These are phyloP conservation scores for Yamagishiella unicocca DNA, from an alignment of 139 green algal genomes.

Conservation along the genomic window DNA sequence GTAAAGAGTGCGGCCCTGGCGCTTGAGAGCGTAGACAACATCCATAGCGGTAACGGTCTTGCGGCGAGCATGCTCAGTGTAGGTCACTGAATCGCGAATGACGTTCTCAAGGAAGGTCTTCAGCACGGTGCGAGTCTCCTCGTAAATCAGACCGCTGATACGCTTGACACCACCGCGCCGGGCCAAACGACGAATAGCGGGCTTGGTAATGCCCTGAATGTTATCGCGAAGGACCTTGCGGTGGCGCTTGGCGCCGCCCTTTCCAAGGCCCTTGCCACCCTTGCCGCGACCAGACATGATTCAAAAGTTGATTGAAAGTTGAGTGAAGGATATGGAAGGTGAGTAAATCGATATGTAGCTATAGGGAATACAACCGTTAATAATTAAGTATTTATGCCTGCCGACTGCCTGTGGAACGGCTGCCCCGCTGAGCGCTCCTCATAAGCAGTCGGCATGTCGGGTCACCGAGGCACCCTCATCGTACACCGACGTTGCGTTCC, in stretches of 20 bases:
- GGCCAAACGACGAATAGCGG: conserved; percentile 88
- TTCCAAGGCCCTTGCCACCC: conserved; percentile 93
- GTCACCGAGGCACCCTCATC: too few species aligned
- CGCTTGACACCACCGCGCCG: conserved; percentile 90
- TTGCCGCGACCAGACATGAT: conserved; percentile 78
- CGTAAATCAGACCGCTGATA: conserved; percentile 94
- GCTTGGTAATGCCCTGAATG: conserved; percentile 97
- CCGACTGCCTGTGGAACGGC: too few species aligned
- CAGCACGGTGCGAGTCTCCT: conserved; percentile 91
- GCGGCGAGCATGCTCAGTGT: conserved; percentile 96
- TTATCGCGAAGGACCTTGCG: conserved; percentile 94
- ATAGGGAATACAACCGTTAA: too few species aligned
- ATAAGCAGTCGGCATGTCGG: too few species aligned
- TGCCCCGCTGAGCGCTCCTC: too few species aligned
- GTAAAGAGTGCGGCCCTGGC: conserved; percentile 96
- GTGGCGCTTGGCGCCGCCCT: conserved; percentile 93
- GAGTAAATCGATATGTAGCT: too few species aligned
- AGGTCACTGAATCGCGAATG: conserved; percentile 95
- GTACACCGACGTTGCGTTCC: too few species aligned
- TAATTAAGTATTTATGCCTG: too few species aligned
- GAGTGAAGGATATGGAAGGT: too few species aligned
- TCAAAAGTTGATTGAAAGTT: too few species aligned
- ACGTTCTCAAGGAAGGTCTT: conserved; percentile 97
- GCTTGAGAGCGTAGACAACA: conserved; percentile 96
- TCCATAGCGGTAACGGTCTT: conserved; percentile 98